Conservation (phyloP, 2,329 filamentous ascomycete species). For the Neopestalotiopsis clavispora region DNA sequence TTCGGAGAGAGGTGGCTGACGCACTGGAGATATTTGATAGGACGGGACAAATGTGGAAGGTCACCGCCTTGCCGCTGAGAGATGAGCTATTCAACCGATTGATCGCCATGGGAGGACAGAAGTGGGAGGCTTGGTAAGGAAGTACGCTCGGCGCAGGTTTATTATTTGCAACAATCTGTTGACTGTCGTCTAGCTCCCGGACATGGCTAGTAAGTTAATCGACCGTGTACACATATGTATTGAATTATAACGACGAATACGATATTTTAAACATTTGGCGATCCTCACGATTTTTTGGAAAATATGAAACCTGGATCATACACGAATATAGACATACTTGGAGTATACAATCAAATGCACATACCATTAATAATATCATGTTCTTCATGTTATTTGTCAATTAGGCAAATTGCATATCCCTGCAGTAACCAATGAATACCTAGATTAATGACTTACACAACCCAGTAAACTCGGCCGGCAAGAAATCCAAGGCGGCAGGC, state of each 20-base stretch:
- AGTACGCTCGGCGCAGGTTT: background rate
- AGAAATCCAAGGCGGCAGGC: background rate
- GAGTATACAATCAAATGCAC: background rate
- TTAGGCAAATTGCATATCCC: too few species aligned
- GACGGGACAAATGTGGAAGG: conserved; percentile 57
- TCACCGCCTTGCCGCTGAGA: conserved; percentile 74
- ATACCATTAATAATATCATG: too few species aligned
- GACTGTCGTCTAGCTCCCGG: background rate
- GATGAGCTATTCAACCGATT: conserved; percentile 84
- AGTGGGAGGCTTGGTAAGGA: conserved; percentile 77
- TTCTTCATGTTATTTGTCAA: too few species aligned
- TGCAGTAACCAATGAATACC: too few species aligned
- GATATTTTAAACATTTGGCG: background rate
- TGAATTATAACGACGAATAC: background rate
- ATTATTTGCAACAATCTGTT: background rate
- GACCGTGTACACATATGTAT: background rate
- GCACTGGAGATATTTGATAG: conserved; percentile 71
- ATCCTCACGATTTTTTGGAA: background rate
- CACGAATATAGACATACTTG: background rate
- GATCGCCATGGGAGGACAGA: conserved; percentile 77
- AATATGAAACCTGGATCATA: background rate
- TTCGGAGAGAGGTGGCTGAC: conserved; percentile 75
- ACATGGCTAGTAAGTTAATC: background rate
- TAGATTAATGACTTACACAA: too few species aligned
- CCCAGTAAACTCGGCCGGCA: background rate